Base-by-base conservation (phyloP, 441 rosid species). In the Populus hybrid region DNA sequence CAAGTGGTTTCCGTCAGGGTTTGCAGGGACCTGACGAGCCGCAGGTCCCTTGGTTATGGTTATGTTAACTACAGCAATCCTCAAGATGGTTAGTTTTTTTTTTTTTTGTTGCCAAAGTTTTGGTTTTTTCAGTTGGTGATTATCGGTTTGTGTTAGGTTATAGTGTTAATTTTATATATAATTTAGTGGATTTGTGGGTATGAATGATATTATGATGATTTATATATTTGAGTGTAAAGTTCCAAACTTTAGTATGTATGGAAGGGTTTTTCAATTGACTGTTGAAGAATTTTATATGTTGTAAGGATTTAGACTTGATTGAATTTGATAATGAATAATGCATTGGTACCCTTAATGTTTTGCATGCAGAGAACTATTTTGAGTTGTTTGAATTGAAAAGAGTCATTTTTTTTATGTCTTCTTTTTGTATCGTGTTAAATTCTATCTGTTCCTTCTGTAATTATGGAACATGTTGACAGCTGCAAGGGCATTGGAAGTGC, bases 11-110 rank as follows among this genome's bases (percentile, higher is more conserved):
- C 95, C 0, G 97, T 94, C 81, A 87, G 95, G 16, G 92, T 92
- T 77, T 89, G 95, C 77, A 80, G 91, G 78, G 97, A 94, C 79
- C 80, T 90, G 81, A 80, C 88, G 16, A 92, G 92, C 70, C 90
- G 92, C 12, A 83, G 93, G 78, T 92, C 98, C 11, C 95, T 94
- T 1, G 98, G 98, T 31, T 94, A 94, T 76, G 97, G 95, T 9
- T 94, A 94, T 64, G 98, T 94, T 42, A 94, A 94, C 77, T 94
- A 88, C 76, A 80, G 80, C 87, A 91, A 63, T 78, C 85, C 92
- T 5, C 88, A 88, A 77, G 97, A 93, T 86, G 98, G 98, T 93
- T 29, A 81, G 89, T 28, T 10, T 12, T 68, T 59, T 35, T 14
- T 6, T 26, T 68, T 77, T 3, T 64, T 40, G 42, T 4, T 64